phyloP scores from a whole-genome alignment of 2,329 filamentous ascomycete genomes.

The Xylaria polymorpha region DNA sequence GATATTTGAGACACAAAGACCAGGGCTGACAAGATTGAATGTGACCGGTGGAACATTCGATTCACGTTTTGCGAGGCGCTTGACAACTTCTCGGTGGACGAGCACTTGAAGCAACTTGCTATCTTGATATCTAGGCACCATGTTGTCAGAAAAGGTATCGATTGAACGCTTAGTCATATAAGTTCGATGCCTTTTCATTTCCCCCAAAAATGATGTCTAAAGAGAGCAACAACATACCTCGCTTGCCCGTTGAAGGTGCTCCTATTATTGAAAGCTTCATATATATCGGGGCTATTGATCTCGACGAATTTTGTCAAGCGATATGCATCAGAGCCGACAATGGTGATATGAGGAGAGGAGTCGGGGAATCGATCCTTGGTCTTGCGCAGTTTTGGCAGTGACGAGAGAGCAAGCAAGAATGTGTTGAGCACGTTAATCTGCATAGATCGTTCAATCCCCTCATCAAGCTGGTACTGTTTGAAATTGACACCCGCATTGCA shows the following conservation, averaged over 20 bases:
- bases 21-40: constrained; percentile 21
- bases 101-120: constrained; percentile 5
- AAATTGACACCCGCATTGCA: constrained; percentile 54
- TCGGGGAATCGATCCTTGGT: constrained; percentile 46
- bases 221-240: not conserved
- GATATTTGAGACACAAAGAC: constrained; percentile 54
- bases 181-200: not conserved
- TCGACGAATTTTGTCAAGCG: constrained; percentile 41
- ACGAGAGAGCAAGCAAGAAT: constrained; percentile 56
- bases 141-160: not conserved
- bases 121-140: not conserved
- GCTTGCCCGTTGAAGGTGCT: not conserved
- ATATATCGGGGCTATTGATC: constrained; percentile 41
- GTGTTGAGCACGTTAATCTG: constrained; percentile 61
- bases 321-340: constrained; percentile 57
- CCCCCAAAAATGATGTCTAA: not conserved
- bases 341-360: constrained; percentile 47
- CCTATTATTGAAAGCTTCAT: constrained; percentile 35
- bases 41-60: constrained; percentile 2
- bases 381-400: constrained; percentile 55
- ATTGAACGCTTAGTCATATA: not conserved
- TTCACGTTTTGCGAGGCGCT: not conserved
- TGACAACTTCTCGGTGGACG: not conserved
- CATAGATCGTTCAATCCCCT: constrained; percentile 57
- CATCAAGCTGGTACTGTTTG: constrained; percentile 29